Conservation (phyloP, 495 filamentous ascomycete genomes). For the Zalerion maritima region DNA sequence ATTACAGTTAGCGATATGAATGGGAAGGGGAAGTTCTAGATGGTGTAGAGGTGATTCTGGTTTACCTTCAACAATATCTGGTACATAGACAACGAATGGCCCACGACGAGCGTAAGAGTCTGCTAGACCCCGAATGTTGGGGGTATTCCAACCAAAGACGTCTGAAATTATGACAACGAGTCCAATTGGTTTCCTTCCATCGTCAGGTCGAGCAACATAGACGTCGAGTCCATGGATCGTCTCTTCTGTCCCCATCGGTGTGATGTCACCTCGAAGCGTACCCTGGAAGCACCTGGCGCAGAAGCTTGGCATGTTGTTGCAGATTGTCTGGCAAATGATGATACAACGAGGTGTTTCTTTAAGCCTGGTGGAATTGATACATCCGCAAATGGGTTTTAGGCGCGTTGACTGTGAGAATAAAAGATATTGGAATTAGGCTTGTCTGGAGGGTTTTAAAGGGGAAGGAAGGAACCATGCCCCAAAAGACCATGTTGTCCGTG, state of each 20-base stretch:
- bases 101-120: constrained; percentile 37
- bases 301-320: too few relatives aligned
- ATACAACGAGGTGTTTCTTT: too few relatives aligned
- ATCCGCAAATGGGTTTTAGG: too few relatives aligned
- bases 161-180: constrained; percentile 42
- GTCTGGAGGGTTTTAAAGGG: too few relatives aligned
- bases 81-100: constrained; percentile 35
- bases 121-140: constrained; percentile 37
- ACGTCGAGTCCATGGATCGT: constrained; percentile 32
- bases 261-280: constrained; percentile 14
- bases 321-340: too few relatives aligned
- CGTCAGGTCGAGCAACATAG: constrained; percentile 30
- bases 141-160: constrained; percentile 42
- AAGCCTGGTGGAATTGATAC: too few relatives aligned
- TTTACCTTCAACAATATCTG: constrained; percentile 47
- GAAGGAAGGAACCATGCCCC: too few relatives aligned
- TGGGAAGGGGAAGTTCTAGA: not conserved
- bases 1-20: not conserved
- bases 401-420: too few relatives aligned
- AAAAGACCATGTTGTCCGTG: too few relatives aligned
- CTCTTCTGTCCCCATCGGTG: constrained; percentile 13
- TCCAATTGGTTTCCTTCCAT: constrained; percentile 21
- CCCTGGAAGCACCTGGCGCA: constrained; percentile 17
- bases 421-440: too few relatives aligned
- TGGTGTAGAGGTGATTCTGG: not conserved